Conservation (phyloP, 225 moss, liverwort and hornwort genomes). For the Pseudisothecium myosuroides region DNA sequence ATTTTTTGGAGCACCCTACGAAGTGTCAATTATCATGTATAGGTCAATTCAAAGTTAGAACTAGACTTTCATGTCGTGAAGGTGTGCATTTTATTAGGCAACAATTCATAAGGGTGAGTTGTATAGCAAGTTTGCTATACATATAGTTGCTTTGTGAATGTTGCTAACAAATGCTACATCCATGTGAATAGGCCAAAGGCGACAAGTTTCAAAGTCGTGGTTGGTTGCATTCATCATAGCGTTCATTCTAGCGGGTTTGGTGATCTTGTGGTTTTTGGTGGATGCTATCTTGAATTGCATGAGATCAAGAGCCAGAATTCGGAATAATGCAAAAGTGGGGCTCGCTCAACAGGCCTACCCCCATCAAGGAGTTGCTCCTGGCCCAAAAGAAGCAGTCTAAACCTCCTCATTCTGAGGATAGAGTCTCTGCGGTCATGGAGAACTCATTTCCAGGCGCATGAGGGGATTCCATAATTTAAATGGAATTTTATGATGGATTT, state of each 20-base stretch:
- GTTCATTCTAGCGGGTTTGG: background rate
- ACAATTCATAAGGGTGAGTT: background rate
- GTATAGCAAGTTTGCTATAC: background rate
- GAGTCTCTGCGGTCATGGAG: background rate
- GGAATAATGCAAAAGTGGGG: background rate
- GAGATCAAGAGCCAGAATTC: background rate
- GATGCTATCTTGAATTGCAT: background rate
- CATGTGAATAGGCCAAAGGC: background rate
- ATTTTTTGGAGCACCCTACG: accelerated
- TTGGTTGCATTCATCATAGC: background rate
- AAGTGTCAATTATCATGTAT: background rate
- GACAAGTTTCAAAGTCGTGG: background rate
- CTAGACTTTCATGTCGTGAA: background rate
- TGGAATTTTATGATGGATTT: background rate
- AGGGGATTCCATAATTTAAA: background rate
- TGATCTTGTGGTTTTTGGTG: background rate
- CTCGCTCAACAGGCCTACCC: background rate
- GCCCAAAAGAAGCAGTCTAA: accelerated
- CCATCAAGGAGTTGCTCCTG: background rate
- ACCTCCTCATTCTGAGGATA: background rate
- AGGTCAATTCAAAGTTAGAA: background rate
- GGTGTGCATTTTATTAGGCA: background rate
- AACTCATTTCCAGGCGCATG: background rate
- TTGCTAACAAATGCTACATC: background rate
- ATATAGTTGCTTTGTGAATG: background rate